Base-by-base conservation (phyloP, 371 early-diverging fungal species). In the Lichtheimia ornata region DNA sequence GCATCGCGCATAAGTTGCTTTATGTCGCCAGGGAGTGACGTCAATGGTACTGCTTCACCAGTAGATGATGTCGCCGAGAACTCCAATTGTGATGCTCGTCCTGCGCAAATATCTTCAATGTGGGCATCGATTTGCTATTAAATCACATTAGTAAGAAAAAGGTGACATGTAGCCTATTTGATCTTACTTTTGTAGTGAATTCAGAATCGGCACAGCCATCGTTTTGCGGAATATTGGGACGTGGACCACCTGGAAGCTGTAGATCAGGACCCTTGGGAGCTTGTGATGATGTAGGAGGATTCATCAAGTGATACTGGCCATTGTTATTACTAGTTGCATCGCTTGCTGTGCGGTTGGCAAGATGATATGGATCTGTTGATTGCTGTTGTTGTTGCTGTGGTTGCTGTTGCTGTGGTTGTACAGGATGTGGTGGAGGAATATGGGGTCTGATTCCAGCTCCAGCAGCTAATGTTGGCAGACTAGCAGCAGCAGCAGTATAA, bases 221-320 rank as follows among this genome's bases (percentile, higher is more conserved):
- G 24, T 73, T 74, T 50, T 80, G 81, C 42, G 81, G 81, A 24
- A 80, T 63, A 57, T 76, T 70, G 13, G 63, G 70, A 63, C 71
- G 66, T 22, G 12, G 41, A 56, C 66, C 41, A 27, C 68, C 67
- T 58, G 69, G 71, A 42, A 71, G 43, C 20, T 73, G 74, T 58
- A 65, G 27, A 30, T 68, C 47, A 47, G 47, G 12, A n/a, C 47
- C 47, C 60, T 14, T 49, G 67, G 51, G 52, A n/a, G 42, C 22
- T 51, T 28, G 24, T 15, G 51, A 30, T 25, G 43, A 9, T 35
- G 35, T 52, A 28, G 47, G 50, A 43, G 56, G 63, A 35, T 56
- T 50, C 65, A 65, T 50, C 42, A 56, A 24, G n/a, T 41, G 53
- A 52, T 56, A 56, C 44, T 53, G 61, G 41, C 51, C 61, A 50